These are phyloP conservation scores for Vairimorpha apis DNA, from an alignment of 371 early-diverging fungal genomes.

Conservation along the genomic window DNA sequence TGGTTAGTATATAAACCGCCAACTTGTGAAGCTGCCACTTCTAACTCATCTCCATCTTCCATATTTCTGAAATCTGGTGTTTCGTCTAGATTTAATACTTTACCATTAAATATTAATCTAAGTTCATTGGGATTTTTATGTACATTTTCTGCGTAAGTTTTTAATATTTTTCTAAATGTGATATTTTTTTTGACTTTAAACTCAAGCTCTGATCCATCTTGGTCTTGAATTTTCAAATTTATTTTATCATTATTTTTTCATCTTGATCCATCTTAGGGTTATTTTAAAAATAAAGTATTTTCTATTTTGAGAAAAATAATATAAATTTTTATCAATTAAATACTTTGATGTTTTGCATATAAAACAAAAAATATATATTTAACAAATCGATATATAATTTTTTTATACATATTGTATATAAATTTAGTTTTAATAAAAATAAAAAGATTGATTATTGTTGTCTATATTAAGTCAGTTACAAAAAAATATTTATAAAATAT, in stretches of 20 bases:
- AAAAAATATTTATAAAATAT: too few species aligned
- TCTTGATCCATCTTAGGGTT: background rate
- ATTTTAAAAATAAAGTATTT: too few species aligned
- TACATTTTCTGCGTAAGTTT: slow-evolving; percentile 35
- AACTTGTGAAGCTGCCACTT: slow-evolving; percentile 53
- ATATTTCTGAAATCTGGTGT: slow-evolving; percentile 39
- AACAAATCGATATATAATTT: too few species aligned
- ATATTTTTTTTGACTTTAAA: slow-evolving; percentile 43
- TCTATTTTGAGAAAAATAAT: too few species aligned
- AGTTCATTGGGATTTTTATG: slow-evolving; percentile 42
- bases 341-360: too few species aligned
- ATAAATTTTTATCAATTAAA: too few species aligned
- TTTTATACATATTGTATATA: too few species aligned
- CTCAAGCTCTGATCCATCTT: slow-evolving; percentile 39
- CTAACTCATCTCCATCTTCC: slow-evolving; percentile 44
- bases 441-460: too few species aligned
- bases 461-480: too few species aligned
- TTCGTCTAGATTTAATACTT: slow-evolving; percentile 30
- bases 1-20: slow-evolving; percentile 36
- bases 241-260: slow-evolving; percentile 30
- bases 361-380: too few species aligned
- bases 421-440: too few species aligned
- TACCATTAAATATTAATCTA: slow-evolving; percentile 45
- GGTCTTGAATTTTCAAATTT: slow-evolving; percentile 29
- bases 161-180: slow-evolving; percentile 51